phyloP scores from a whole-genome alignment of 345 rosid species.

The Nasturtium officinale region DNA sequence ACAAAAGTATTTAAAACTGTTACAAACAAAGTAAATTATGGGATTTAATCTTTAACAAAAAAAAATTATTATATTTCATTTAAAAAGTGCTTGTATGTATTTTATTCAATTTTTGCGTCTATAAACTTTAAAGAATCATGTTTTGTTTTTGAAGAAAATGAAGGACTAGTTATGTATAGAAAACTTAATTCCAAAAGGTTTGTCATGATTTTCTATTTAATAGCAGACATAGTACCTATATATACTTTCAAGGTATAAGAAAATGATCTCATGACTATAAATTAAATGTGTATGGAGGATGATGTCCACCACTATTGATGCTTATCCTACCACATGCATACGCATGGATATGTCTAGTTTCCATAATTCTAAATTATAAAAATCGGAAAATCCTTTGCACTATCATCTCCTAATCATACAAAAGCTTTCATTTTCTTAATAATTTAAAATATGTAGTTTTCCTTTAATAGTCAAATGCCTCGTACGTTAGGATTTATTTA shows the following conservation, averaged over 20 bases:
- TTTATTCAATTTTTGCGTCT: too few species aligned
- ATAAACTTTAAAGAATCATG: background rate
- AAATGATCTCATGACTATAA: background rate
- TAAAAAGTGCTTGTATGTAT: too few species aligned
- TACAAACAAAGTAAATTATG: background rate
- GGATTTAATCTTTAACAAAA: background rate
- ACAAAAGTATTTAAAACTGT: too few species aligned
- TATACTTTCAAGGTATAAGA: background rate
- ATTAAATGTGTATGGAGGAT: slow-evolving; percentile 29
- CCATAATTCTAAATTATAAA: slow-evolving; percentile 4
- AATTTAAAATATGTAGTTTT: background rate
- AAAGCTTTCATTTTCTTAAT: background rate
- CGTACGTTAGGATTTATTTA: slow-evolving; percentile 25
- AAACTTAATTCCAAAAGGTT: background rate
- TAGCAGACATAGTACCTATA: background rate
- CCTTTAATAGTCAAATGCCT: slow-evolving; percentile 19
- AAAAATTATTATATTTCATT: too few species aligned
- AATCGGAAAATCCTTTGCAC: slow-evolving; percentile 21
- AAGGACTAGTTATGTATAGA: background rate
- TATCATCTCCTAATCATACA: slow-evolving; percentile 3
- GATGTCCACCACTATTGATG: slow-evolving; percentile 20
- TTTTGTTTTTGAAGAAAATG: too few species aligned
- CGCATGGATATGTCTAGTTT: slow-evolving; percentile 34
- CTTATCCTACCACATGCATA: slow-evolving; percentile 37
- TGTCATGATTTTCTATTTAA: background rate